Conservation (phyloP, 164 flowering plant species). For the Nymphaea colorata region DNA sequence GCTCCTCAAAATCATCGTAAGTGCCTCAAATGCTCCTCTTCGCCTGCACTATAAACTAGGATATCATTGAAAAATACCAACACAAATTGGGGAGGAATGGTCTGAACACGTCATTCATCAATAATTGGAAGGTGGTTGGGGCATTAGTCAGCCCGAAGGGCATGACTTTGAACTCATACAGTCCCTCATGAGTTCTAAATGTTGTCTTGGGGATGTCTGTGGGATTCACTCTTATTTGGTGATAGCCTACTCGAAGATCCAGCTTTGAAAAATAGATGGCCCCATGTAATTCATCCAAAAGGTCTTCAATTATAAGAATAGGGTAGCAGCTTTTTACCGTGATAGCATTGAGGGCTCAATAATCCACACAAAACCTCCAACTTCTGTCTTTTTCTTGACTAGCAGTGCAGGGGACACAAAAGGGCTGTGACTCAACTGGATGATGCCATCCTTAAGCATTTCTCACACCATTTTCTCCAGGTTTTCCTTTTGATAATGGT, state of each 20-base stretch:
- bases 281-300: not conserved
- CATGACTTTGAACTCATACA: slow-evolving; percentile 2
- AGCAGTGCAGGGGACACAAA: not conserved
- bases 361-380: not conserved
- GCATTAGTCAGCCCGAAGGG: slow-evolving; percentile 3
- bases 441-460: not conserved
- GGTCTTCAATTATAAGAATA: not conserved
- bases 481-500: not conserved
- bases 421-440: not conserved
- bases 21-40: not conserved
- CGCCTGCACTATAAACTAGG: not conserved
- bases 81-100: slow-evolving; percentile 2
- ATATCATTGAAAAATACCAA: slow-evolving; percentile 1
- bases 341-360: not conserved
- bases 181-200: not conserved
- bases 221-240: not conserved
- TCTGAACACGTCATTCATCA: not conserved
- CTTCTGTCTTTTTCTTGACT: not conserved
- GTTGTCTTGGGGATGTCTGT: not conserved
- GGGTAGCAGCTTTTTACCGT: not conserved
- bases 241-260: not conserved
- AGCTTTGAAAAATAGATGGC: not conserved
- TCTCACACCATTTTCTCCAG: slow-evolving; percentile 1
- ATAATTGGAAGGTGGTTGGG: not conserved
- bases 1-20: not conserved